Evolutionary conservation across 768 basidiomycete species (phyloP).

Genomic region (Amanita phalloides): DNA sequence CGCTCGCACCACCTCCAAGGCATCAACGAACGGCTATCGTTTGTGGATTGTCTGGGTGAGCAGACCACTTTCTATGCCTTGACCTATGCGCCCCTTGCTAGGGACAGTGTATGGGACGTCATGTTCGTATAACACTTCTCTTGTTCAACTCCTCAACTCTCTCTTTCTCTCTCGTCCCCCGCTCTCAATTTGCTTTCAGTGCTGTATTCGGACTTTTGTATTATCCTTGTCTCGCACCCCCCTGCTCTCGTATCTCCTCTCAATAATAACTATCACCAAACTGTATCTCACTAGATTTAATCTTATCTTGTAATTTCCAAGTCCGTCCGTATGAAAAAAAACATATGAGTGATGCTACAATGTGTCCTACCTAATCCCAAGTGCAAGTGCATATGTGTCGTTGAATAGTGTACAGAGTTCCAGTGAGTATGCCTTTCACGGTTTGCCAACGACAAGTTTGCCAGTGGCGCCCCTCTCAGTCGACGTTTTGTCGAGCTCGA

Average conservation of each 20-base stretch:
- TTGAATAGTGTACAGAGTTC: background rate
- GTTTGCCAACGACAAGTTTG: slow-evolving; percentile 5
- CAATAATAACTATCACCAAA: background rate
- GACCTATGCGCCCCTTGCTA: background rate
- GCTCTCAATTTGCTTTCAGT: slow-evolving; percentile 3
- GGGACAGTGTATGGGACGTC: background rate
- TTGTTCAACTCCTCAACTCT: background rate
- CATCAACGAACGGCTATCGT: slow-evolving; percentile 2
- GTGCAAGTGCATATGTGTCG: background rate
- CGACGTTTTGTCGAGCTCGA: slow-evolving; percentile 30
- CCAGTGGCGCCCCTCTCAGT: slow-evolving; percentile 2
- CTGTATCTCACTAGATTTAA: background rate
- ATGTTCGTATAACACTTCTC: background rate
- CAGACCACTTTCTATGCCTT: background rate
- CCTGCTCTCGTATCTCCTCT: background rate
- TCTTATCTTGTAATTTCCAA: background rate
- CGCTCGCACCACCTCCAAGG: background rate
- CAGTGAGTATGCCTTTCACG: background rate
- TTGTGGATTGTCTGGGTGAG: slow-evolving; percentile 8
- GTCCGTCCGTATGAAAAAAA: background rate
- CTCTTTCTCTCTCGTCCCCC: background rate
- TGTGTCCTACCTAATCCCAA: background rate
- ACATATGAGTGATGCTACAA: background rate
- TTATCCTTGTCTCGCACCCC: background rate
- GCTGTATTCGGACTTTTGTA: background rate